These are phyloP conservation scores for Penicillium lividum DNA, from an alignment of 495 filamentous ascomycete genomes.

Conservation along the genomic window DNA sequence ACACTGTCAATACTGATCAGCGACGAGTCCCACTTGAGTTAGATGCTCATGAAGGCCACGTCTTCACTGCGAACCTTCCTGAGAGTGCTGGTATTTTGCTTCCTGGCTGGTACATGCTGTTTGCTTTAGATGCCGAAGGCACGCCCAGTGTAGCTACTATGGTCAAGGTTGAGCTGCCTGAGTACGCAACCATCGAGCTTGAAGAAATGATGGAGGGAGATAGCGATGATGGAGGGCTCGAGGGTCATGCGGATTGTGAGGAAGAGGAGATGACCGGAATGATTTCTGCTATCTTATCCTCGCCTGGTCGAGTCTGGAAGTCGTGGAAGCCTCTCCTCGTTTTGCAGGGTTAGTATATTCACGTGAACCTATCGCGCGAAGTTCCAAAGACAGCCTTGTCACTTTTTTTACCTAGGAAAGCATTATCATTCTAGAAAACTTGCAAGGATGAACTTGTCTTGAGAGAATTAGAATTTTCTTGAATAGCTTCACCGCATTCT, in stretches of 20 bases:
- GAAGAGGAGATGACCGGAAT: not conserved
- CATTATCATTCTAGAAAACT: too few species aligned
- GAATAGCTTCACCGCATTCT: too few species aligned
- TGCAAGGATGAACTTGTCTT: too few species aligned
- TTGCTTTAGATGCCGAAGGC: conserved; percentile 47
- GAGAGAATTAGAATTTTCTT: too few species aligned
- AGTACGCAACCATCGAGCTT: conserved; percentile 3
- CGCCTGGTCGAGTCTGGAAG: conserved; percentile 6
- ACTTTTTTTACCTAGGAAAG: too few species aligned
- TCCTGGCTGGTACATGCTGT: conserved; percentile 61
- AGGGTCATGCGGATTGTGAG: conserved; percentile 1
- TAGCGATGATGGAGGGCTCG: not conserved
- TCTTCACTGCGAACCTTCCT: conserved; percentile 5
- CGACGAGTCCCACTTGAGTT: conserved; percentile 46
- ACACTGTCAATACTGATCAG: conserved; percentile 63
- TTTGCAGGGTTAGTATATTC: not conserved
- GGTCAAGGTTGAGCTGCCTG: conserved; percentile 21
- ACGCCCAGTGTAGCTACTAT: conserved; percentile 47
- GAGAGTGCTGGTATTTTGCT: conserved; percentile 51
- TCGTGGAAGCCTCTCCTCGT: conserved; percentile 7
- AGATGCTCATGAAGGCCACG: not conserved
- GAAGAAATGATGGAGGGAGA: conserved; percentile 5
- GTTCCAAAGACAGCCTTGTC: too few species aligned
- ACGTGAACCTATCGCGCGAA: too few species aligned
- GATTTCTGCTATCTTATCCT: not conserved